Evolutionary conservation across 176 grass and related monocot genomes (phyloP).

Genomic region (Cenchrus americanus): DNA sequence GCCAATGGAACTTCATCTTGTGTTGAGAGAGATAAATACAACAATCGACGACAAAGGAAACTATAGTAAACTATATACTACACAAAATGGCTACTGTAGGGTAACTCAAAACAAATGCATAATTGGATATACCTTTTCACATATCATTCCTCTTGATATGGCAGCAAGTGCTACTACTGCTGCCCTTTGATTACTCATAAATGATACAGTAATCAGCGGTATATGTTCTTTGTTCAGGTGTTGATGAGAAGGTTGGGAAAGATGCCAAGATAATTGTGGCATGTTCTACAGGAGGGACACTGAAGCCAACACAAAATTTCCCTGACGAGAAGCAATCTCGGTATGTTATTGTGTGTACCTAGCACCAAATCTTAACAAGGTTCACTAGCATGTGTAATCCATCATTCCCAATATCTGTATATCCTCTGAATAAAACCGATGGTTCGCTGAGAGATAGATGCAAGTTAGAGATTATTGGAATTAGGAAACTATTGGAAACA

Average conservation of each 20-base stretch:
- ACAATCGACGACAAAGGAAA: no score
- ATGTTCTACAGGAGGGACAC: conserved; percentile 87
- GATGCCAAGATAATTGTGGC: conserved; percentile 98
- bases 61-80: no score
- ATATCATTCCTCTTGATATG: conserved; percentile 19
- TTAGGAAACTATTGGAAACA: neutral
- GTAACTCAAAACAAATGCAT: no score
- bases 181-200: conserved; percentile 26
- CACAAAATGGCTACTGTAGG: no score
- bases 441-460: neutral
- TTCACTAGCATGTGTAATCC: conserved; percentile 1
- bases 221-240: conserved; percentile 45
- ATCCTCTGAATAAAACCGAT: neutral
- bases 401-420: neutral
- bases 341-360: conserved; percentile 38
- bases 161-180: neutral
- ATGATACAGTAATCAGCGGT: conserved; percentile 1
- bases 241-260: conserved; percentile 78
- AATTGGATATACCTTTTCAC: no score
- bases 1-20: no score
- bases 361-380: neutral
- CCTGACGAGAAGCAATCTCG: conserved; percentile 93
- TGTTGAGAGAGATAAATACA: no score
- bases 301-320: conserved; percentile 86
- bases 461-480: conserved; percentile 6